These are phyloP conservation scores for Cladosporium sphaerospermum DNA, from an alignment of 2,329 filamentous ascomycete species.

Conservation along the genomic window DNA sequence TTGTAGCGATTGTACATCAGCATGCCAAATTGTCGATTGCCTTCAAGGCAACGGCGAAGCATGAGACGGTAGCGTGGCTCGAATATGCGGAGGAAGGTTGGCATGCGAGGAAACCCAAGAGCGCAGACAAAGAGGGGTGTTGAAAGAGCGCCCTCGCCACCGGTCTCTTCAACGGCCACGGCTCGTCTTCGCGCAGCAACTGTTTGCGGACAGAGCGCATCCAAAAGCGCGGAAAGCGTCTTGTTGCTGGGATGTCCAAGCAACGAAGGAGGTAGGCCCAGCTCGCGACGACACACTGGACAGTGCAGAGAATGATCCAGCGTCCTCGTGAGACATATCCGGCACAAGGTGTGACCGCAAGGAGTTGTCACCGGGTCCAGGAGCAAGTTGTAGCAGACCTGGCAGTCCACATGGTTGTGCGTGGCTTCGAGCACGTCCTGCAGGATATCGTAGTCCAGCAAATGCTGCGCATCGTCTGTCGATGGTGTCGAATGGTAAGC, in stretches of 20 bases:
- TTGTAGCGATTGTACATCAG: conserved; percentile 60
- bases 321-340: conserved; percentile 67
- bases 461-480: conserved; percentile 31
- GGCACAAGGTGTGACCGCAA: conserved; percentile 87
- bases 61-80: conserved; percentile 89
- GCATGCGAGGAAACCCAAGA: conserved; percentile 73
- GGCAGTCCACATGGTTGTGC: conserved; percentile 73
- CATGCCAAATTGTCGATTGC: conserved; percentile 77
- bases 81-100: conserved; percentile 84
- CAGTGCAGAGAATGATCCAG: conserved; percentile 73
- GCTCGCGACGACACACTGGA: conserved; percentile 66
- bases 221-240: conserved; percentile 56
- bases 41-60: conserved; percentile 71
- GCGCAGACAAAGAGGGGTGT: conserved; percentile 77
- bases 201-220: conserved; percentile 63
- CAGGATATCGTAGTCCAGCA: conserved; percentile 47
- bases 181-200: conserved; percentile 53
- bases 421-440: conserved; percentile 55
- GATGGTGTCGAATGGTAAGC: conserved; percentile 10
- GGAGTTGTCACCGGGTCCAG: conserved; percentile 75
- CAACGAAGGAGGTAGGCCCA: conserved; percentile 50
- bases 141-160: conserved; percentile 50
- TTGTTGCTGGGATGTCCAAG: conserved; percentile 53
- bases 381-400: conserved; percentile 78
- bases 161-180: conserved; percentile 52